phyloP scores from a whole-genome alignment of 1,284 basidiomycete genomes.

The Boletus semigastroideus region DNA sequence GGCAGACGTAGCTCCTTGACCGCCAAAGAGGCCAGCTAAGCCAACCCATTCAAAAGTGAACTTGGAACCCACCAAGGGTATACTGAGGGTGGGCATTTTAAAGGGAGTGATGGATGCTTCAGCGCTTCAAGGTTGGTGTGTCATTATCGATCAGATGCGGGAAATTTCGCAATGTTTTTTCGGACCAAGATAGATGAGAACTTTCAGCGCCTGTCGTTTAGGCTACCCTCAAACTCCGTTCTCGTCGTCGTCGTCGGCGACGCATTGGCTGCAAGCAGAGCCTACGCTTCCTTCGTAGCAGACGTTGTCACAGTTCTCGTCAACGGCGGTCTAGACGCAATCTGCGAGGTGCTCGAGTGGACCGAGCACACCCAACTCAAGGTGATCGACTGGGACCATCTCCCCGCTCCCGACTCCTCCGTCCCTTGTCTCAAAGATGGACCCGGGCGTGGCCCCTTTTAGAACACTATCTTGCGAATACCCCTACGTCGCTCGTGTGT shows the following conservation, averaged over 20 bases:
- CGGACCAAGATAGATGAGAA: no score
- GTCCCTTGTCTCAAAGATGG: constrained; percentile 23
- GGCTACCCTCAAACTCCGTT: constrained; percentile 49
- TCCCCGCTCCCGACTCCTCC: constrained; percentile 19
- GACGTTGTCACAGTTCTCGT: constrained; percentile 69
- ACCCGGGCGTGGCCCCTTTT: constrained; percentile 42
- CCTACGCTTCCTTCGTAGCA: constrained; percentile 82
- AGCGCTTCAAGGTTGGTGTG: no score
- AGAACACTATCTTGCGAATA: constrained; percentile 44
- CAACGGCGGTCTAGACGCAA: constrained; percentile 43
- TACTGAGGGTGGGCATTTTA: constrained; percentile 15
- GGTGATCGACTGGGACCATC: constrained; percentile 52
- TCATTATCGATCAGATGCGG: no score
- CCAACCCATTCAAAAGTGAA: constrained; percentile 24
- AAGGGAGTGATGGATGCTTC: not conserved
- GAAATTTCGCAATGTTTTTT: no score
- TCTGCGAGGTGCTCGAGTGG: constrained; percentile 75
- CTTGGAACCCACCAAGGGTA: constrained; percentile 9
- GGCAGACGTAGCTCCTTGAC: constrained; percentile 32
- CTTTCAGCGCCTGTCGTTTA: constrained; percentile 81
- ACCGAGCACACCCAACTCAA: constrained; percentile 53
- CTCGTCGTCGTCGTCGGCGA: constrained; percentile 80
- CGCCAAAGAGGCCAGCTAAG: constrained; percentile 30
- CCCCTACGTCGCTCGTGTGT: constrained; percentile 58
- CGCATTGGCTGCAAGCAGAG: constrained; percentile 75